Evolutionary conservation across 78 protist genomes (phyloP).

Genomic region (Bigelowiella natans): DNA sequence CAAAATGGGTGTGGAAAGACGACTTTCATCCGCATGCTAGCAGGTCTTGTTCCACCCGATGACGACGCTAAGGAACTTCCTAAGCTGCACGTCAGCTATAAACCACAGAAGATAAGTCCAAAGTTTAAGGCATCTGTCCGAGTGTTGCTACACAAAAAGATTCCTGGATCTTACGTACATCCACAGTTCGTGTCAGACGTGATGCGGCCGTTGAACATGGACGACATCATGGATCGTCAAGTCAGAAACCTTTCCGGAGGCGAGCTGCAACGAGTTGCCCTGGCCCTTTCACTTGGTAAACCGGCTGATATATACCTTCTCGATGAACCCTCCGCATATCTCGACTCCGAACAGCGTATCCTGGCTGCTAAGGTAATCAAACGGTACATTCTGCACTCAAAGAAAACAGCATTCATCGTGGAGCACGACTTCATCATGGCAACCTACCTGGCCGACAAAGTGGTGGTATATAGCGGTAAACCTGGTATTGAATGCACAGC

Average conservation of each 20-base stretch:
- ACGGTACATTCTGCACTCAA: slow-evolving; percentile 88
- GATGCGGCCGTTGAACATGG: slow-evolving; percentile 82
- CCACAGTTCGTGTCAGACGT: slow-evolving; percentile 96
- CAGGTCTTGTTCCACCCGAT: slow-evolving; percentile 19
- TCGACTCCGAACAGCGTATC: slow-evolving; percentile 98
- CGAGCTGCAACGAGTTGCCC: slow-evolving; percentile 98
- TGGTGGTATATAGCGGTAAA: slow-evolving; percentile 84
- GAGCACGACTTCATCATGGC: slow-evolving; percentile 99
- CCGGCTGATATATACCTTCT: slow-evolving; percentile 97
- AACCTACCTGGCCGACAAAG: slow-evolving; percentile 96
- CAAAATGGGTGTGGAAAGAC: slow-evolving; percentile 99
- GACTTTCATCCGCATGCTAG: slow-evolving; percentile 91
- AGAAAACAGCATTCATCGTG: slow-evolving; percentile 95
- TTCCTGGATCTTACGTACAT: slow-evolving; percentile 63
- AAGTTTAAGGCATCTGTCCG: slow-evolving; percentile 67
- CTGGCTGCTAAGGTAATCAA: slow-evolving; percentile 89
- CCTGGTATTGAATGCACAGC: slow-evolving; percentile 56
- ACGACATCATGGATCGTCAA: slow-evolving; percentile 65
- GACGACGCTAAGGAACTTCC: slow-evolving; percentile 45
- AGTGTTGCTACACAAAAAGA: slow-evolving; percentile 69
- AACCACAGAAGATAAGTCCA: slow-evolving; percentile 96
- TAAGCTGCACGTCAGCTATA: slow-evolving; percentile 80
- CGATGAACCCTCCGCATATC: slow-evolving; percentile 99
- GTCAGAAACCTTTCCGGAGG: slow-evolving; percentile 94
- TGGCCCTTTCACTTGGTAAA: slow-evolving; percentile 82